Conservation (phyloP, 805 yeast genomes). For the Cyberlindnera maclurae region DNA sequence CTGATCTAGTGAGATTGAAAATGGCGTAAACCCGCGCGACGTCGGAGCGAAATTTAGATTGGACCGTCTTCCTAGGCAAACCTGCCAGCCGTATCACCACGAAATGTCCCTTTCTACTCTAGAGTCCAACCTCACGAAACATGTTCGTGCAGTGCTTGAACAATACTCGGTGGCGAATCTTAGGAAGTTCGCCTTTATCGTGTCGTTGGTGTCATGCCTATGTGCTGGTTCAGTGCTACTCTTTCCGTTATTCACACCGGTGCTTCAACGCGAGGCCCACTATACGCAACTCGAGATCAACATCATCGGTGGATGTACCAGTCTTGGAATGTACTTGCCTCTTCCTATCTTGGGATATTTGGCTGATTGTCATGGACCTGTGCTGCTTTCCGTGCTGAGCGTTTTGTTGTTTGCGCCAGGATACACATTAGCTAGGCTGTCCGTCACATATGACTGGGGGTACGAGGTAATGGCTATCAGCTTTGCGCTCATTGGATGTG, state of each 20-base stretch:
- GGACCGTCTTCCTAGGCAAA: neutral
- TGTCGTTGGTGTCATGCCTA: constrained; percentile 58
- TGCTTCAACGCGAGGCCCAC: constrained; percentile 50
- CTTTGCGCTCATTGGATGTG: constrained; percentile 57
- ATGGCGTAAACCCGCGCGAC: too few species aligned
- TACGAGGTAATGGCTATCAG: constrained; percentile 37
- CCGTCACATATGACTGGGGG: constrained; percentile 23
- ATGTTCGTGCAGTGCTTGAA: constrained; percentile 35
- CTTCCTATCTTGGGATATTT: constrained; percentile 77
- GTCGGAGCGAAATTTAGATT: too few species aligned
- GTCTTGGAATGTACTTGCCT: constrained; percentile 77
- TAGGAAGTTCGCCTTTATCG: constrained; percentile 43
- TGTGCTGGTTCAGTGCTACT: constrained; percentile 78
- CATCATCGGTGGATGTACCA: constrained; percentile 63
- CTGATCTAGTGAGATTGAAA: too few species aligned
- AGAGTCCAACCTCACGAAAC: constrained; percentile 36
- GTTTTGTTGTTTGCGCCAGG: constrained; percentile 60
- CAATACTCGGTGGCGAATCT: constrained; percentile 35
- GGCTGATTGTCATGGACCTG: constrained; percentile 84
- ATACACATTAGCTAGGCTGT: constrained; percentile 44
- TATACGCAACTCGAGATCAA: constrained; percentile 66
- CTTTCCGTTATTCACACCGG: constrained; percentile 72
- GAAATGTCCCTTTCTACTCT: constrained; percentile 25
- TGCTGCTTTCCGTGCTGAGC: constrained; percentile 56
- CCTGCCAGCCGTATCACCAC: neutral